Evolutionary conservation across 306 rosid species (phyloP).

Genomic region (Gynostemma pentaphyllum): DNA sequence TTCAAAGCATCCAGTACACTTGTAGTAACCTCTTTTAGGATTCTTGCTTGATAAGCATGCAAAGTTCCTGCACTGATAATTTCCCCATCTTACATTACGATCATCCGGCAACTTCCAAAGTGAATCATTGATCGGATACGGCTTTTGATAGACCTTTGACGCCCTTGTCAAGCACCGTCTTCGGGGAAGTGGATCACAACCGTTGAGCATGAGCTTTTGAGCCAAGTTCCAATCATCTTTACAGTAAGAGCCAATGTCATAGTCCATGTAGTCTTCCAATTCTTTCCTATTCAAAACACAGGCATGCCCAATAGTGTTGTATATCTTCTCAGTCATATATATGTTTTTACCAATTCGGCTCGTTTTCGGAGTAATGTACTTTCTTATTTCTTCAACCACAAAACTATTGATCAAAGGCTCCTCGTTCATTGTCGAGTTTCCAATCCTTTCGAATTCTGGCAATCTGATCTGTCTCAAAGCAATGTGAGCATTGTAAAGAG

Average conservation of each 20-base stretch:
- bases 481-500: constrained; percentile 64
- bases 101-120: constrained; percentile 65
- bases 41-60: constrained; percentile 64
- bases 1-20: constrained; percentile 77
- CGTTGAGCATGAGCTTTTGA: constrained; percentile 76
- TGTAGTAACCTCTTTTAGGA: constrained; percentile 53
- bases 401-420: constrained; percentile 71
- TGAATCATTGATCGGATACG: constrained; percentile 65
- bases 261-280: constrained; percentile 71
- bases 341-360: constrained; percentile 52
- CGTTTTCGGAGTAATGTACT: constrained; percentile 82
- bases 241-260: constrained; percentile 88
- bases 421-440: constrained; percentile 42
- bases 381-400: constrained; percentile 68
- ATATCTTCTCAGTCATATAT: constrained; percentile 46
- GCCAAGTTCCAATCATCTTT: constrained; percentile 88
- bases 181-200: constrained; percentile 90
- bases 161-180: constrained; percentile 84
- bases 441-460: constrained; percentile 36
- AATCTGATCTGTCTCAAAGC: constrained; percentile 56
- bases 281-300: constrained; percentile 62
- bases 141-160: constrained; percentile 59
- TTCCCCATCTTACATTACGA: constrained; percentile 85
- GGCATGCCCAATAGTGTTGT: constrained; percentile 83
- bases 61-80: constrained; percentile 68